Percentiles rank a stretch among this genome's conserved stretches.
Evolutionary conservation across 2,329 filamentous ascomycete species (phyloP).

Genomic region (Colletotrichum tabaci): DNA sequence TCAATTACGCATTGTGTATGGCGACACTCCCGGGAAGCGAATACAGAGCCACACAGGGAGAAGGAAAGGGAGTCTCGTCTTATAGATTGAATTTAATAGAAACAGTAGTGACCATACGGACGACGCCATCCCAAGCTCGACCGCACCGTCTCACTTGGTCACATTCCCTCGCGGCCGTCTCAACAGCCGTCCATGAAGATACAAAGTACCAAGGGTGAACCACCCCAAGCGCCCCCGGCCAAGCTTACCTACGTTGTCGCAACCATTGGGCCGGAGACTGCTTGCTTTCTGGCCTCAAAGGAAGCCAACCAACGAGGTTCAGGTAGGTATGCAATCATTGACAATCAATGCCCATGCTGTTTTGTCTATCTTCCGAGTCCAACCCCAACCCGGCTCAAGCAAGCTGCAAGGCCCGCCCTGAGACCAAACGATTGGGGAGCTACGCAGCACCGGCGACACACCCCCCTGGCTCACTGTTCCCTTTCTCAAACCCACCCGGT

Average conservation of each 20-base stretch:
- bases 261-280: conserved; percentile 26
- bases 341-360: neutral
- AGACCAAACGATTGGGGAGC: conserved; percentile 36
- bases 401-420: conserved; percentile 23
- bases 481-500: conserved; percentile 36
- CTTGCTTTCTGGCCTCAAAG: neutral
- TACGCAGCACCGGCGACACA: conserved; percentile 3
- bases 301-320: conserved; percentile 7
- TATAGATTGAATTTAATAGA: neutral
- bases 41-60: conserved; percentile 18
- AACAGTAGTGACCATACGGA: neutral
- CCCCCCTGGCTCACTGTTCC: conserved; percentile 34
- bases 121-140: conserved; percentile 1
- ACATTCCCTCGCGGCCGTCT: conserved; percentile 13
- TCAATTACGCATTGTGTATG: neutral
- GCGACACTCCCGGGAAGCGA: neutral
- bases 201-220: conserved; percentile 17
- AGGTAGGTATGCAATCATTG: neutral
- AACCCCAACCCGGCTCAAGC: conserved; percentile 24
- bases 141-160: conserved; percentile 18
- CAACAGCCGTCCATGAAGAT: neutral
- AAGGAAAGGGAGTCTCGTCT: conserved; percentile 35
- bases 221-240: neutral
- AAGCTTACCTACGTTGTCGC: conserved; percentile 32
- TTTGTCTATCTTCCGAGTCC: neutral